These are phyloP conservation scores for Carex littledalei DNA, from an alignment of 176 grass and related monocot species.

Conservation along the genomic window DNA sequence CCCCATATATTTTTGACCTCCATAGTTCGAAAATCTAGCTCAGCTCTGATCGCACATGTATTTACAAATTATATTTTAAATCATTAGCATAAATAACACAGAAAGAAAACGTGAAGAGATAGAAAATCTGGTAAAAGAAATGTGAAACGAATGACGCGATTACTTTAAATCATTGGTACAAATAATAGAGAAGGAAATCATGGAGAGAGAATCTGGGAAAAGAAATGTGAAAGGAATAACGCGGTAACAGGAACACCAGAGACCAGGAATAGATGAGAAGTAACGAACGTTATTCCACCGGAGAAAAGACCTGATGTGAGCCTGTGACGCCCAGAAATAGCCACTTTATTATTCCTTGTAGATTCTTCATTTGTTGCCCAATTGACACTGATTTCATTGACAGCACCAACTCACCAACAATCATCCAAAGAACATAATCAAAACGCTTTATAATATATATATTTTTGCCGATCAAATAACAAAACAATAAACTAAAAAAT, in stretches of 20 bases:
- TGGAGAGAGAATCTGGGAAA: background rate
- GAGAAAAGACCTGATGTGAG: background rate
- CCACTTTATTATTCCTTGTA: background rate
- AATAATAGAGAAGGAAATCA: too few species aligned
- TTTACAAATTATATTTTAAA: too few species aligned
- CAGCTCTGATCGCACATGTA: too few species aligned
- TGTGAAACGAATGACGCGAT: too few species aligned
- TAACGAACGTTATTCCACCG: background rate
- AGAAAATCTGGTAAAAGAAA: too few species aligned
- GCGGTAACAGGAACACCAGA: background rate
- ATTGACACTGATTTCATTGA: background rate
- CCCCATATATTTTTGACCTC: too few species aligned
- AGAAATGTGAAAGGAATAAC: background rate
- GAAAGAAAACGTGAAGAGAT: too few species aligned
- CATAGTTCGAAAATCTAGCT: too few species aligned
- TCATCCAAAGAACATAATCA: background rate
- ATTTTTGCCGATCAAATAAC: background rate
- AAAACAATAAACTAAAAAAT: background rate
- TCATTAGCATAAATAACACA: too few species aligned
- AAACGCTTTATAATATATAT: background rate
- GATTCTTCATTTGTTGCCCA: background rate
- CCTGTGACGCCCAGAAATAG: background rate
- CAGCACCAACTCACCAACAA: background rate
- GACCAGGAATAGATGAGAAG: background rate
- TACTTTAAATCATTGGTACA: too few species aligned